Base-by-base conservation (phyloP, 1,284 basidiomycete genomes). In the Flammula alnicola region DNA sequence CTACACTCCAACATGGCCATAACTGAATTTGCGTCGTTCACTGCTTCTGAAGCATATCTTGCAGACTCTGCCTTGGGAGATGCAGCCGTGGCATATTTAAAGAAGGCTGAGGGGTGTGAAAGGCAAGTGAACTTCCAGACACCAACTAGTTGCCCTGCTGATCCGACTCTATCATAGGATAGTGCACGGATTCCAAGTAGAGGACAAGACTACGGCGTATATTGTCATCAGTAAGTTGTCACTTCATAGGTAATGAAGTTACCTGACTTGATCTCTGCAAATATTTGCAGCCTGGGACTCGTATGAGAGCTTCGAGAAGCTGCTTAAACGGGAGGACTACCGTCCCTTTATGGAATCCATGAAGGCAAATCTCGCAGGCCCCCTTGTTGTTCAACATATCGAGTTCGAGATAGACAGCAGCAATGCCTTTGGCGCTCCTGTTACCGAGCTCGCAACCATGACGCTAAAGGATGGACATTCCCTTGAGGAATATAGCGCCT, bases 381-480 rank as follows among this genome's bases (percentile, higher is more conserved):
- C 17, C 19, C 26, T 19, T 10, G 11, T 26, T 17, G n/a, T 46
- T 16, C 30, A 26, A 23, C 44, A 46, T n/a, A 14, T 51, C 26
- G 25, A 41, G 17, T 37, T 36, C 23, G 44, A 51, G 14, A 25
- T 29, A 2, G 44, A 51, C 10, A 33, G 23, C 17, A 35, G 16
- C n/a, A 14, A 11, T 7, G 37, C 49, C 9, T 27, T 51, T 23
- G 35, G 26, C 2, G 44, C 49, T 3, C 44, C 49, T 10, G 12
- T 51, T 7, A 51, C 49, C 9, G 49, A 51, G 31, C 29, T 33
- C 22, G 30, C 43, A n/a, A 36, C 39, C 1, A 37, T 46, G 17
- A 51, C 10, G 16, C 30, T 38, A 8, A 45, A 39, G 19, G 42
- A 25, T 9, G 31, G 37, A 14, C 37, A 36, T 6, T 29, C 49